phyloP scores from a whole-genome alignment of 352 stramenopile species.

The Phytophthora aleatoria region DNA sequence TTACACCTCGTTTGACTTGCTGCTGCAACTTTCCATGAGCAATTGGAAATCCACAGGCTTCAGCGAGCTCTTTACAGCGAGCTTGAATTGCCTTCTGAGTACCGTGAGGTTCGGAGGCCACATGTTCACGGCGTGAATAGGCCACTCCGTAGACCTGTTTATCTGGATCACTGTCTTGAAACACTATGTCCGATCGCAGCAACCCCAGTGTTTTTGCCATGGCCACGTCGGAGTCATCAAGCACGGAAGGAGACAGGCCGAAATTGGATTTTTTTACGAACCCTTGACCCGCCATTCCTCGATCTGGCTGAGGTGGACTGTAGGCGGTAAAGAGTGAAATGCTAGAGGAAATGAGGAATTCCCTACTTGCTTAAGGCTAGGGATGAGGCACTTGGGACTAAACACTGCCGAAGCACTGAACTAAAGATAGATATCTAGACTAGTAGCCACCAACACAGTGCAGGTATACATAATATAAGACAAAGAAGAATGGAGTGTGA shows the following conservation, averaged over 20 bases:
- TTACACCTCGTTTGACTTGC: constrained; percentile 15
- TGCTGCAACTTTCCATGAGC: neutral
- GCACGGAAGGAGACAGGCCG: neutral
- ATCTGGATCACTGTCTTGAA: neutral
- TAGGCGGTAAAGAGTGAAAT: no score
- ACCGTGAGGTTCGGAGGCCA: neutral
- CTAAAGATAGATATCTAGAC: no score
- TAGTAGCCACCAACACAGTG: no score
- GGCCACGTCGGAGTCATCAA: neutral
- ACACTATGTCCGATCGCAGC: neutral
- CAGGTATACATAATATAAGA: no score
- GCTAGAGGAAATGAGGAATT: no score
- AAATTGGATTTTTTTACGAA: no score
- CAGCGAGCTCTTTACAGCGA: constrained; percentile 3
- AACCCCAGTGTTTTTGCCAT: neutral
- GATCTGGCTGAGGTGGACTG: no score
- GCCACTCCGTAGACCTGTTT: constrained; percentile 1
- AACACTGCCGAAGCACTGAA: no score
- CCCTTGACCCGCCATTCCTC: no score
- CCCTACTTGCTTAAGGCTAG: no score
- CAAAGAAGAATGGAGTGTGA: no score
- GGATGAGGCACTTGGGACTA: no score
- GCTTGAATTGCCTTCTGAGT: constrained; percentile 5
- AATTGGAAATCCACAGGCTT: constrained; percentile 2
- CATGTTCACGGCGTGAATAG: neutral